Base-by-base conservation (phyloP, 306 rosid genomes). In the Acacia acuminata region DNA sequence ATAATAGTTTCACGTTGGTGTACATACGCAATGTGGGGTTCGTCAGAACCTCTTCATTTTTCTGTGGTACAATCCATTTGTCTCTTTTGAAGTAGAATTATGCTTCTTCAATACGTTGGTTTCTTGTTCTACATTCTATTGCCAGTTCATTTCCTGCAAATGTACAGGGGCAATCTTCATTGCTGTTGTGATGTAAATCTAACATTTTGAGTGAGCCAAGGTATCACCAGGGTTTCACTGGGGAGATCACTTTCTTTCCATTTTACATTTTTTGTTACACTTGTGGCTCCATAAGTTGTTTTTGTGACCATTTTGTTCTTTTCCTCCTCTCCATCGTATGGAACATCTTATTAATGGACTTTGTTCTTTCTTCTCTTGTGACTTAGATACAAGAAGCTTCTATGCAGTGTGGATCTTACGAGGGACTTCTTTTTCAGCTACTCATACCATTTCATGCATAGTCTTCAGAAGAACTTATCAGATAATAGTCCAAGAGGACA, bases 391-490 rank as follows among this genome's bases (percentile, higher is more conserved):
- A 96, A 96, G 99, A 96, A 89, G 97, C 96, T 92, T 86, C 93
- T 96, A 85, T 89, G 97, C 97, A 89, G 96, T 82, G 88, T 96
- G 98, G 99, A 96, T 81, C 98, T 96, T 82, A 89, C 94, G 10
- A 94, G 90, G 95, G 99, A 96, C 94, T 96, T 96, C 99, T 91
- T 91, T 91, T 96, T 88, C 90, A 96, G 99, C 97, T 94, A 96
- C 92, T 91, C 99, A 51, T 96, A 96, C 88, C 86, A 91, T 86
- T 83, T 96, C 74, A 96, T 96, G 99, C 87, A 76, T 83, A 88
- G 99, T 87, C 91, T 96, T 77, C 99, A 96, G 88, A 90, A 88
- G 90, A 96, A 96, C 87, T 80, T 94, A 55, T 82, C 88, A 85
- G 90, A 87, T 82, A 77, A 83, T 89, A 88, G 80, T 86, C 60